Evolutionary conservation across 495 filamentous ascomycete genomes (phyloP).

Genomic region (Xylaria nigripes): DNA sequence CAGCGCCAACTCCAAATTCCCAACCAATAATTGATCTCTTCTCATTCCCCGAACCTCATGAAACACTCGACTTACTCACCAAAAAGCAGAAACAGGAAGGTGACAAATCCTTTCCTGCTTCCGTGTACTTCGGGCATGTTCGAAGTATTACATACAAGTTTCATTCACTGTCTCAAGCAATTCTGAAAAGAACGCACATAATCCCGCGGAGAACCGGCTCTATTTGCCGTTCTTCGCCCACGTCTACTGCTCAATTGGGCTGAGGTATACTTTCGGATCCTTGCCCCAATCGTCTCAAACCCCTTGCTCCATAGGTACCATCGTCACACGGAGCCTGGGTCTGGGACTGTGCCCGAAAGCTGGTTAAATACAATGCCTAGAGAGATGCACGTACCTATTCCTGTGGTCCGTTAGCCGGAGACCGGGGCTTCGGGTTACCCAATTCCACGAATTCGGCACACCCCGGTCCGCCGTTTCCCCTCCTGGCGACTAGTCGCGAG

Average conservation of each 20-base stretch:
- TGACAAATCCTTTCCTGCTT: no score
- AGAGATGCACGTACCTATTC: not conserved
- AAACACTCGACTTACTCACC: no score
- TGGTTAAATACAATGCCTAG: not conserved
- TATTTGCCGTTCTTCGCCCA: not conserved
- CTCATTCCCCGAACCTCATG: no score
- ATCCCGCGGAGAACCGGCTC: slow-evolving; percentile 2
- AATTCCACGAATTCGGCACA: not conserved
- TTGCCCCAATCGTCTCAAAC: not conserved
- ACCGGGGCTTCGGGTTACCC: slow-evolving; percentile 10
- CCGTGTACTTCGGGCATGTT: no score
- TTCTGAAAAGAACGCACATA: not conserved
- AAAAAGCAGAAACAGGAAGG: no score
- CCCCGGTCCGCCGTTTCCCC: not conserved
- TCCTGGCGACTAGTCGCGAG: slow-evolving; percentile 1
- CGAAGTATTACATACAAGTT: not conserved
- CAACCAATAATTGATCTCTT: no score
- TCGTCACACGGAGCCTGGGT: not conserved
- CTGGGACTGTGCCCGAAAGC: not conserved
- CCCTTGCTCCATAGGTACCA: not conserved
- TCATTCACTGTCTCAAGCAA: not conserved
- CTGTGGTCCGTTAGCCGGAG: not conserved
- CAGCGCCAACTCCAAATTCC: no score
- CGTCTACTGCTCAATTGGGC: not conserved
- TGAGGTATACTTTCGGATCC: not conserved